Conservation (phyloP, 257 asterid species). For the Solanum boliviense region DNA sequence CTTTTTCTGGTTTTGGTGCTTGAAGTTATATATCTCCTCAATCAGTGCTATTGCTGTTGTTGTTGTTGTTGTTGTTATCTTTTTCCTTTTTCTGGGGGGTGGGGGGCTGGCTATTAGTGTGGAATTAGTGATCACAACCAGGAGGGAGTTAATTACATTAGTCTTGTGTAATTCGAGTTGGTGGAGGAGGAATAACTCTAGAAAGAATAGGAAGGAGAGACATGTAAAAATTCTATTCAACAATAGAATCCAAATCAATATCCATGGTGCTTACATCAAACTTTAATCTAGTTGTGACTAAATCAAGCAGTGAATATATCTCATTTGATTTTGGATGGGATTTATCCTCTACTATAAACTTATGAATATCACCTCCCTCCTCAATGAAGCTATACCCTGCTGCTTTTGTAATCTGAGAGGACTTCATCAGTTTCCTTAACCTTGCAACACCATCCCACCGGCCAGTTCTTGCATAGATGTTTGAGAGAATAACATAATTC, state of each 20-base stretch:
- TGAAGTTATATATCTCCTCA: neutral
- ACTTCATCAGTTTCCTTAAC: constrained; percentile 66
- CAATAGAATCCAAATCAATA: constrained; percentile 22
- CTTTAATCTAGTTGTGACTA: constrained; percentile 37
- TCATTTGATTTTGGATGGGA: constrained; percentile 38
- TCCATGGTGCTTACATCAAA: neutral
- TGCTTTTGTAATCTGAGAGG: constrained; percentile 43
- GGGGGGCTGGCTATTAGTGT: neutral
- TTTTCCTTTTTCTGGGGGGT: neutral
- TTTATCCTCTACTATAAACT: constrained; percentile 68
- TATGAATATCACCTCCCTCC: constrained; percentile 63
- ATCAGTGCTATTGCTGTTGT: neutral
- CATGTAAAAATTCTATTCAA: neutral
- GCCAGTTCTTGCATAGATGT: constrained; percentile 55
- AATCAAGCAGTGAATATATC: constrained; percentile 35
- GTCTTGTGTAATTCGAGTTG: neutral
- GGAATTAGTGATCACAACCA: neutral
- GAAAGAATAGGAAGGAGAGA: neutral
- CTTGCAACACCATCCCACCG: constrained; percentile 65
- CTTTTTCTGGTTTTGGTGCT: neutral
- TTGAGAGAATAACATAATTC: constrained; percentile 78
- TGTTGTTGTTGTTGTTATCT: neutral
- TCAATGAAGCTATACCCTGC: constrained; percentile 86
- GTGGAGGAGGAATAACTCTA: neutral
- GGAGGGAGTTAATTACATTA: neutral